Conservation (phyloP, 1,284 basidiomycete genomes). For the Malassezia equina region DNA sequence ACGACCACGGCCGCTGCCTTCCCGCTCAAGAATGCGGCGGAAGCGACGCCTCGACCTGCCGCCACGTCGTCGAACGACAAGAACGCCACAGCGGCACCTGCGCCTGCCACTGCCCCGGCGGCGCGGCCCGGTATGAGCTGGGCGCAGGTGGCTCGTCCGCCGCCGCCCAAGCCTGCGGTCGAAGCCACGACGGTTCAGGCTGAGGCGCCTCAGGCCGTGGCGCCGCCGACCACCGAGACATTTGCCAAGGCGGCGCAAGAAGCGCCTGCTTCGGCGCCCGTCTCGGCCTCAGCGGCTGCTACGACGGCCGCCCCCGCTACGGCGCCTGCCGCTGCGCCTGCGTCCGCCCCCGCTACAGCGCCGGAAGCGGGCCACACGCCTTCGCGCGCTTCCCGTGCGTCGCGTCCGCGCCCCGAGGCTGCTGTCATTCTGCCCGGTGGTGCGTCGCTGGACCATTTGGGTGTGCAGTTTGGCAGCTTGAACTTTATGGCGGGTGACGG, state of each 20-base stretch:
- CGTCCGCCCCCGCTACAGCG: neutral
- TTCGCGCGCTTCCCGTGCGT: constrained; percentile 1
- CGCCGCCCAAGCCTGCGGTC: constrained; percentile 4
- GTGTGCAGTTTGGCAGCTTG: constrained; percentile 43
- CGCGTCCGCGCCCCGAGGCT: constrained; percentile 41
- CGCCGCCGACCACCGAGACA: neutral
- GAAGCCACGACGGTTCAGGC: neutral
- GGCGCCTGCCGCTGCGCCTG: neutral
- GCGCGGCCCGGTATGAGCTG: constrained; percentile 35
- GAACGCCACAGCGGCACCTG: constrained; percentile 19
- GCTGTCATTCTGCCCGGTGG: constrained; percentile 45
- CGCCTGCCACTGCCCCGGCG: no score
- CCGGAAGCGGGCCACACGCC: neutral
- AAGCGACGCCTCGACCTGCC: neutral
- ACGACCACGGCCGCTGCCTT: constrained; percentile 15
- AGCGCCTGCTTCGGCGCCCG: neutral
- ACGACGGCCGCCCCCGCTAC: neutral
- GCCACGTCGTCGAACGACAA: neutral
- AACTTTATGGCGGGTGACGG: constrained; percentile 36
- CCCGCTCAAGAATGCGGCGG: neutral
- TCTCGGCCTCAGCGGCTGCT: neutral
- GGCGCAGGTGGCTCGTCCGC: constrained; percentile 43
- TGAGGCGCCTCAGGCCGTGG: neutral
- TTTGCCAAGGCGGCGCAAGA: neutral
- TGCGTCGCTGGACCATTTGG: constrained; percentile 40